Evolutionary conservation across 1,284 basidiomycete genomes (phyloP).

Genomic region (Abortiporus biennis): DNA sequence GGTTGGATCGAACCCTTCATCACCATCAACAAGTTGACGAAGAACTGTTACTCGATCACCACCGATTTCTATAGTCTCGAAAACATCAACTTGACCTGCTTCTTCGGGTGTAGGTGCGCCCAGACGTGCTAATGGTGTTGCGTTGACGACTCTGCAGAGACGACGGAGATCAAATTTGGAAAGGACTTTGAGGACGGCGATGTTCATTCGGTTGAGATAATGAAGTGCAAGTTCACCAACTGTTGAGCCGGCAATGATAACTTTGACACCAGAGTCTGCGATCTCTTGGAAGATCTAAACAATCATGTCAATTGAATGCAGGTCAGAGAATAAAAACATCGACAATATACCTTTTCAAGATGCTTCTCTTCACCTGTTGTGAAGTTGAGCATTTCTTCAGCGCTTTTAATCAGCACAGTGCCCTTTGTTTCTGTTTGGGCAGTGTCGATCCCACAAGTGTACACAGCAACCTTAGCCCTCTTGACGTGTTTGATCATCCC

Average conservation of each 20-base stretch:
- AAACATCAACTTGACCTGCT: conserved; percentile 89
- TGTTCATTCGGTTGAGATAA: conserved; percentile 91
- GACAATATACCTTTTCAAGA: conserved; percentile 76
- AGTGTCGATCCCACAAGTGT: conserved; percentile 89
- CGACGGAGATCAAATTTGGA: conserved; percentile 98
- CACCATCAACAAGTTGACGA: conserved; percentile 70
- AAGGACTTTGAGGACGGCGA: conserved; percentile 94
- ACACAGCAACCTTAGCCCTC: conserved; percentile 90
- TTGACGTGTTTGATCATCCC: conserved; percentile 78
- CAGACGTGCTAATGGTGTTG: conserved; percentile 92
- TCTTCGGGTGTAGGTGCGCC: conserved; percentile 97
- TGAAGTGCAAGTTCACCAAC: conserved; percentile 96
- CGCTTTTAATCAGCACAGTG: conserved; percentile 94
- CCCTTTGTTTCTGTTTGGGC: conserved; percentile 99
- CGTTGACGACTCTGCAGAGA: conserved; percentile 91
- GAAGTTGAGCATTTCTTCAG: conserved; percentile 96
- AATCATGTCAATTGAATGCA: no score
- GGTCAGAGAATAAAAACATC: background rate
- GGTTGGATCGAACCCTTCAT: conserved; percentile 48
- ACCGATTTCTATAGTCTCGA: conserved; percentile 95
- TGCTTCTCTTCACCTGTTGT: conserved; percentile 94
- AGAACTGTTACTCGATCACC: conserved; percentile 98
- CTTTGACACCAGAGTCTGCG: conserved; percentile 90
- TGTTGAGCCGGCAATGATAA: conserved; percentile 89
- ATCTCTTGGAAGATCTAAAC: conserved; percentile 96